Percentiles rank a stretch among this genome's conserved stretches.
phyloP scores from a whole-genome alignment of 2,329 filamentous ascomycete genomes.

The Pestalotiopsis sp. region DNA sequence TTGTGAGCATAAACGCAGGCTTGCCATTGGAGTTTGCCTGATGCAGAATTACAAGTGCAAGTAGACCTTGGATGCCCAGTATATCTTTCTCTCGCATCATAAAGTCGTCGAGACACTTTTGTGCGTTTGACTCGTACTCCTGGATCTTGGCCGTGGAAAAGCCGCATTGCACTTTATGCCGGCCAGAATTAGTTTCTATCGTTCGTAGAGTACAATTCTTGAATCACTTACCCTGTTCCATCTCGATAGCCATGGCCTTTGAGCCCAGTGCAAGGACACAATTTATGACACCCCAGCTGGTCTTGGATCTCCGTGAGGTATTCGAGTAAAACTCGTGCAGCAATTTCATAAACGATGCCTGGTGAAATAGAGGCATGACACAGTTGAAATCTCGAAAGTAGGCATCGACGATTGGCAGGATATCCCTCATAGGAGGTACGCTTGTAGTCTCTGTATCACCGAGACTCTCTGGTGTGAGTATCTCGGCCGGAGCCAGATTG shows the following conservation, averaged over 20 bases:
- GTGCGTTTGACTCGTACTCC: conserved; percentile 39
- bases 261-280: conserved; percentile 41
- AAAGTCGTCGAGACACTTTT: conserved; percentile 40
- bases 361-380: conserved; percentile 40
- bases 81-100: conserved; percentile 39
- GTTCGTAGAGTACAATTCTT: not conserved
- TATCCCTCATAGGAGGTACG: conserved; percentile 35
- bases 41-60: conserved; percentile 41
- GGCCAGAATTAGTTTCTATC: not conserved
- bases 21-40: conserved; percentile 39
- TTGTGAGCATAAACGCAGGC: conserved; percentile 39
- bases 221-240: conserved; percentile 9
- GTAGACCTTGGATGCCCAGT: conserved; percentile 39
- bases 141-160: conserved; percentile 21
- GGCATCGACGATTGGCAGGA: conserved; percentile 36
- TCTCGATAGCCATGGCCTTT: conserved; percentile 25
- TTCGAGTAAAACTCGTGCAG: conserved; percentile 37
- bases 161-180: not conserved
- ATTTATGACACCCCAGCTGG: conserved; percentile 41
- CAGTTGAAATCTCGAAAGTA: conserved; percentile 38
- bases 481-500: not conserved
- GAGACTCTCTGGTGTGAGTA: not conserved
- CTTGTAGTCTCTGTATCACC: not conserved
- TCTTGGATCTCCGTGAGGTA: conserved; percentile 24
- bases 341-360: conserved; percentile 37